A percentile compares a stretch with the other conserved stretches of the same genome.
Evolutionary conservation across 768 basidiomycete species (phyloP).

Genomic region (Boletus subparvulus): DNA sequence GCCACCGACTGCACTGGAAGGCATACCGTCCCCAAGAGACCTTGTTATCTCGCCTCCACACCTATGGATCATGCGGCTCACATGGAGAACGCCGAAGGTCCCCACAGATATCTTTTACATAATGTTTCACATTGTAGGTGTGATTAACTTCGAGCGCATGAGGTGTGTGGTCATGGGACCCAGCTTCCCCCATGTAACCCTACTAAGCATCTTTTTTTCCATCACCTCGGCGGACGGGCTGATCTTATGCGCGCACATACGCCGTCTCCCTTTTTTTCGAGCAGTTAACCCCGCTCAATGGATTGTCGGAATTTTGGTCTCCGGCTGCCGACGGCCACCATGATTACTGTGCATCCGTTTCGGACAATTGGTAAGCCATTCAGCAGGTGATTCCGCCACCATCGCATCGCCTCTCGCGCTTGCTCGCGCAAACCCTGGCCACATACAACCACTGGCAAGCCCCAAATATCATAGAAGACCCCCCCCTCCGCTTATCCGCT

Average conservation of each 20-base stretch:
- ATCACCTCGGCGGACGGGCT: constrained; percentile 13
- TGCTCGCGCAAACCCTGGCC: not conserved
- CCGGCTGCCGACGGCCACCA: not conserved
- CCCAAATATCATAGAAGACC: not conserved
- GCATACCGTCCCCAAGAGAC: not conserved
- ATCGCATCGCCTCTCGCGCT: not conserved
- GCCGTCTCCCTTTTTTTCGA: constrained; percentile 4
- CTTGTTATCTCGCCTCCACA: constrained; percentile 12
- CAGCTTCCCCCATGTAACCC: constrained; percentile 3
- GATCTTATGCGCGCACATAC: constrained; percentile 11
- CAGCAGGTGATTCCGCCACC: not conserved
- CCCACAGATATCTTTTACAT: constrained; percentile 7
- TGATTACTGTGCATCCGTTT: too few species aligned
- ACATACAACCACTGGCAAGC: not conserved
- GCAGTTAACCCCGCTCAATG: not conserved
- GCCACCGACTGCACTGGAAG: not conserved
- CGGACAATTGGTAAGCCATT: not conserved
- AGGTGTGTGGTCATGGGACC: constrained; percentile 15
- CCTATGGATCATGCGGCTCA: constrained; percentile 8
- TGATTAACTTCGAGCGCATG: constrained; percentile 17
- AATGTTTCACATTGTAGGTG: constrained; percentile 15
- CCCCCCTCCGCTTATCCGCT: not conserved
- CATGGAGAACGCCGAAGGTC: constrained; percentile 11
- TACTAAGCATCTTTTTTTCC: not conserved
- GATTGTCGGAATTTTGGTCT: not conserved